Conservation (phyloP, 2,329 filamentous ascomycete genomes). For the Neonectria coccinea region DNA sequence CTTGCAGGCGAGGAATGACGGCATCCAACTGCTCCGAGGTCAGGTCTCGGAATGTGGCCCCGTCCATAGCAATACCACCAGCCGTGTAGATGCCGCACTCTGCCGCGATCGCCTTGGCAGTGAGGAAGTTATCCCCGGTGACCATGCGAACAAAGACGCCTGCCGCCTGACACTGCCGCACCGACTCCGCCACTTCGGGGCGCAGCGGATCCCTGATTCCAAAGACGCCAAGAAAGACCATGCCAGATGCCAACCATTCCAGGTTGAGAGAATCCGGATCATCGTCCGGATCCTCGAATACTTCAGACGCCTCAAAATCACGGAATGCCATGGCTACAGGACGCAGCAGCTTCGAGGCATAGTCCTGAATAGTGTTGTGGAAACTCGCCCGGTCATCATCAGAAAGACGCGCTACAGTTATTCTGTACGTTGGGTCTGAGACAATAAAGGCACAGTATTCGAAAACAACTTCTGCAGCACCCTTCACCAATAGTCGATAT, state of each 20-base stretch:
- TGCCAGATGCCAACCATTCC: conserved; percentile 63
- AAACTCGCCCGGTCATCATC: conserved; percentile 50
- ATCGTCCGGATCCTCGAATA: conserved; percentile 62
- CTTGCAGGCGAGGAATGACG: conserved; percentile 61
- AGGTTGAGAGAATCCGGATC: conserved; percentile 51
- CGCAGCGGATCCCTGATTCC: conserved; percentile 75
- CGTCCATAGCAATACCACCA: conserved; percentile 74
- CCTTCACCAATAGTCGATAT: conserved; percentile 67
- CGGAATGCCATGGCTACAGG: conserved; percentile 81
- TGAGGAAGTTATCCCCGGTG: conserved; percentile 65
- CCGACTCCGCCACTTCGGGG: conserved; percentile 68
- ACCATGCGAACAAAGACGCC: conserved; percentile 73
- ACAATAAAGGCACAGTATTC: conserved; percentile 57
- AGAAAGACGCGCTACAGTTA: conserved; percentile 45
- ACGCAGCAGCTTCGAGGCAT: conserved; percentile 76
- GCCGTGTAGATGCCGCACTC: conserved; percentile 73
- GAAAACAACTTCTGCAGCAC: conserved; percentile 68
- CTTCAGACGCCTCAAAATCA: conserved; percentile 78
- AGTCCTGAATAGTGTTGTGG: conserved; percentile 56
- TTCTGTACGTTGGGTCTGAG: conserved; percentile 56
- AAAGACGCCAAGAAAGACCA: conserved; percentile 78
- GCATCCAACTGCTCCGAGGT: conserved; percentile 64
- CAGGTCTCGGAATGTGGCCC: conserved; percentile 70
- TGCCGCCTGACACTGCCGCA: conserved; percentile 69
- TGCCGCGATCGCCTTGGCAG: conserved; percentile 72